These are phyloP conservation scores for Nannizziopsis arthrosporioides DNA, from an alignment of 2,329 filamentous ascomycete species.

Conservation along the genomic window DNA sequence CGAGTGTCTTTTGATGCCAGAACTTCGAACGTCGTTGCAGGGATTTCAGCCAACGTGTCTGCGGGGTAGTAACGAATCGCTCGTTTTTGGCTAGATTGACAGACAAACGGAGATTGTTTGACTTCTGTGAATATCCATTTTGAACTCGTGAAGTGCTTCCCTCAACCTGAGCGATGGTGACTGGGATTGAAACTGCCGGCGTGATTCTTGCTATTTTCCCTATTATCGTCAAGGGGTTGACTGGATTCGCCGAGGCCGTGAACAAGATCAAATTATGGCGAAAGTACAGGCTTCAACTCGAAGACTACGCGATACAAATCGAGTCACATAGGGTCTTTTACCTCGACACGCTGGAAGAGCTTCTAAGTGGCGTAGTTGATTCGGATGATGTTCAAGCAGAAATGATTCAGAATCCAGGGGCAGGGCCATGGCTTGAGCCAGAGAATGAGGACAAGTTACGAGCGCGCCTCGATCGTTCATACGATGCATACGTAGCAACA, in stretches of 20 bases:
- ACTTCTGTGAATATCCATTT: too few species aligned
- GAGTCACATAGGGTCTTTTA: constrained; percentile 13
- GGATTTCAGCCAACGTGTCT: too few species aligned
- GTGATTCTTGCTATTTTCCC: constrained; percentile 15
- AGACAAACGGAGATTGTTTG: too few species aligned
- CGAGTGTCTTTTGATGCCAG: background rate
- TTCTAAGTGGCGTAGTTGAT: constrained; percentile 14
- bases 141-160: too few species aligned
- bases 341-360: constrained; percentile 15
- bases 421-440: constrained; percentile 1
- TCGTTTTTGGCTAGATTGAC: too few species aligned
- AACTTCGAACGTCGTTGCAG: background rate
- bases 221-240: constrained; percentile 12
- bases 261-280: constrained; percentile 3
- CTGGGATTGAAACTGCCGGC: constrained; percentile 15
- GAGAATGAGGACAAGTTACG: constrained; percentile 7
- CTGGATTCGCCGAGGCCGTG: background rate
- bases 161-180: background rate
- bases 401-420: constrained; percentile 14
- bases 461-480: constrained; percentile 13
- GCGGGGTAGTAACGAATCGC: background rate
- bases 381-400: constrained; percentile 14
- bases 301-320: constrained; percentile 13
- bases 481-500: constrained; percentile 10
- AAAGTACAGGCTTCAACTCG: constrained; percentile 12